Evolutionary conservation across 139 green algal genomes (phyloP), one percentile per base, ranked within the genome.

Genomic region (Diplosphaera chodatii): DNA sequence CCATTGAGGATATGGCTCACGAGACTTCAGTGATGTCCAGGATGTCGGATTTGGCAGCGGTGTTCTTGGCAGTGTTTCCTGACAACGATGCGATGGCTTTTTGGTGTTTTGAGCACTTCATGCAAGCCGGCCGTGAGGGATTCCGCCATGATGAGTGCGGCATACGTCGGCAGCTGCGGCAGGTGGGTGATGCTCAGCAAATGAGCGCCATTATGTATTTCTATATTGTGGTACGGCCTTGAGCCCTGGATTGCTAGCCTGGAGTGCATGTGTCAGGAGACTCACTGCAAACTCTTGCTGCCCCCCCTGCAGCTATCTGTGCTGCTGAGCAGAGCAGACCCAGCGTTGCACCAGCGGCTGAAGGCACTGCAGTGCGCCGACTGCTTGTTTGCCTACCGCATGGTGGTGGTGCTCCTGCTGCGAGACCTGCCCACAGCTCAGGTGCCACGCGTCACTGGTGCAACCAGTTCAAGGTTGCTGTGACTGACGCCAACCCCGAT

Each of bases 41-140:
- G 64, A 96, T 97, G 91, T 90, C 85, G 25, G 91, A 96, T 80
- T 75, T 97, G 55, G 84, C 91, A 62, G 85, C 89, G n/a, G 79
- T 89, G 4, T 91, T 97, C 66, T 72, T 96, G 68, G 69, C 86
- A 71, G 71, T 97, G 37, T 69, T 93, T 41, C 82, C 89, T 21
- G 88, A 95, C 64, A 59, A 18, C 48, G 91, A 96, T 59, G 84
- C 84, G 1, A 75, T 95, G 32, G 91, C 90, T 3, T 96, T 97
- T 76, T 89, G 79, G 77, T 95, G 88, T 84, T 96, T 94, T 68
- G 81, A 84, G 37, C 72, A 70, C 21, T 79, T 96, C 27, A 97
- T 96, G 91, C 69, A 77, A 20, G 66, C 71, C 72, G 80, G 81
- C 30, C 81, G 87, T 18, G 33, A 77, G 68, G 94, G 95, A 80